phyloP scores from a whole-genome alignment of 1,284 basidiomycete genomes.

The Golubevia pallescens region DNA sequence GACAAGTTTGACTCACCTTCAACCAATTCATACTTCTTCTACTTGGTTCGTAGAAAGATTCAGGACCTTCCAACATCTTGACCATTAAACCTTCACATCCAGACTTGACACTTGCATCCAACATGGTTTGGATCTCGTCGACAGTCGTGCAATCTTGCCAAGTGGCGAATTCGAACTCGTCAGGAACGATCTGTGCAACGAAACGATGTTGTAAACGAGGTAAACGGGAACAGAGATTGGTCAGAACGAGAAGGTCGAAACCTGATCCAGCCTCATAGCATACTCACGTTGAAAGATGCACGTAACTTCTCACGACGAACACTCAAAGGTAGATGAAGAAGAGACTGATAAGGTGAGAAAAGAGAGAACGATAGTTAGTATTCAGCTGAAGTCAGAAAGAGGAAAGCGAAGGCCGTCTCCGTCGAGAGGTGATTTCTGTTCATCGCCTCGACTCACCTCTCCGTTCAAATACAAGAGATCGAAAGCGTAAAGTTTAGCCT shows the following conservation, averaged over 20 bases:
- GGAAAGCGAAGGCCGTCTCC: background rate
- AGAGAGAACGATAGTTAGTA: background rate
- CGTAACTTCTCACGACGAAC: slow-evolving; percentile 39
- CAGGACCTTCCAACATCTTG: slow-evolving; percentile 55
- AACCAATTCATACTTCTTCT: slow-evolving; percentile 59
- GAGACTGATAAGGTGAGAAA: slow-evolving; percentile 11
- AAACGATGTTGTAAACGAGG: background rate
- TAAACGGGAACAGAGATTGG: background rate
- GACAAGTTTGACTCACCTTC: slow-evolving; percentile 16
- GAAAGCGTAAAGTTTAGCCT: slow-evolving; percentile 59
- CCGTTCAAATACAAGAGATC: slow-evolving; percentile 62
- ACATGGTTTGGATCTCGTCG: slow-evolving; percentile 56
- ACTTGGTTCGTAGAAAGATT: slow-evolving; percentile 56
- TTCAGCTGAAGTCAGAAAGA: background rate
- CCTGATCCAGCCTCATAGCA: background rate
- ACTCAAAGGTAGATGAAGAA: slow-evolving; percentile 31
- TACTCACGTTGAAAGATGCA: slow-evolving; percentile 21
- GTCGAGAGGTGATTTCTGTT: background rate
- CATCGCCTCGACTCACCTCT: slow-evolving; percentile 7
- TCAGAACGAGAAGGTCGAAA: background rate
- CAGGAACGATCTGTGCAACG: slow-evolving; percentile 22
- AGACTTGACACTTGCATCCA: slow-evolving; percentile 52
- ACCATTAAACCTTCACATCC: slow-evolving; percentile 63
- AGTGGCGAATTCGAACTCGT: slow-evolving; percentile 58
- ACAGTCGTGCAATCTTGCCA: slow-evolving; percentile 49